Conservation (phyloP, 2,329 filamentous ascomycete species). For the Diaporthe citri region DNA sequence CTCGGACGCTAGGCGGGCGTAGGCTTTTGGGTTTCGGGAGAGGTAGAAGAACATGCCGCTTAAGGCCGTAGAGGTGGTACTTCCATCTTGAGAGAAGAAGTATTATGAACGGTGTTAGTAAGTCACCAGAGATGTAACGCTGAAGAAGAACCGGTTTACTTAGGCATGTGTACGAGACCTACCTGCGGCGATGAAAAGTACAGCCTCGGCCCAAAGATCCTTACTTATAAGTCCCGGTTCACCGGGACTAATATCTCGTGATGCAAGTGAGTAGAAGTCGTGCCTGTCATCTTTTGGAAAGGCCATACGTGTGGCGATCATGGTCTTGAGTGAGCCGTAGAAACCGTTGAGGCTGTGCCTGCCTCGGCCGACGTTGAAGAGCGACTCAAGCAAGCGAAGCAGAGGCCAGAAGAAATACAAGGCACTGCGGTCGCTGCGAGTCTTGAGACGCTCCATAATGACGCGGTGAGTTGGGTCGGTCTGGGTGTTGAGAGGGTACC, state of each 20-base stretch:
- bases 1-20: constrained; percentile 29
- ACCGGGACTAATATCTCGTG: constrained; percentile 26
- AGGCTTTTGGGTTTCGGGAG: constrained; percentile 38
- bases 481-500: constrained; percentile 40
- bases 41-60: constrained; percentile 43
- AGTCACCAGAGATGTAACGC: too few relatives aligned
- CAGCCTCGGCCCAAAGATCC: constrained; percentile 33
- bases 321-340: background rate
- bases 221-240: background rate
- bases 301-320: constrained; percentile 8
- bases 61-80: constrained; percentile 41
- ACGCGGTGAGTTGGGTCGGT: constrained; percentile 34
- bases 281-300: constrained; percentile 32
- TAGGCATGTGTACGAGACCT: background rate
- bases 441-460: constrained; percentile 25
- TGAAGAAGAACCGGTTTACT: too few relatives aligned
- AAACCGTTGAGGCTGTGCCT: background rate
- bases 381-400: background rate
- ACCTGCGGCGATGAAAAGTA: constrained; percentile 44
- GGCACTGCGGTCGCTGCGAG: constrained; percentile 28
- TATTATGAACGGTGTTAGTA: background rate
- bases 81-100: constrained; percentile 17
- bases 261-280: constrained; percentile 43
- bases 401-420: background rate
- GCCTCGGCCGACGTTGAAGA: background rate